Percentiles rank a stretch among this genome's conserved stretches.
Conservation (phyloP, 1,284 basidiomycete species). For the Boletus semigastroideus region DNA sequence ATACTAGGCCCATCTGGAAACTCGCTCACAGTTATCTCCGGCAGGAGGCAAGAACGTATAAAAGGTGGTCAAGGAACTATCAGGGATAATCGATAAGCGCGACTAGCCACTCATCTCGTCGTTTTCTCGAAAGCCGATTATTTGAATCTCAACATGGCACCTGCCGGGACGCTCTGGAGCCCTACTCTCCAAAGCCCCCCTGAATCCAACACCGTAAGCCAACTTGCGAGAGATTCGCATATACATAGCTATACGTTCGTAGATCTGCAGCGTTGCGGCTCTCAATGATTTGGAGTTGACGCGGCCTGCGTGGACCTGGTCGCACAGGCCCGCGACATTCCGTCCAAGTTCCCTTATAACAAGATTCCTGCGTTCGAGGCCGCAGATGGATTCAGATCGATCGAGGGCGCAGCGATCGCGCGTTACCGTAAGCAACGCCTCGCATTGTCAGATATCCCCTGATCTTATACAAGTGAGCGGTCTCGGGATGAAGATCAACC, state of each 20-base stretch:
- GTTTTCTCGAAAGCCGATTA: not conserved
- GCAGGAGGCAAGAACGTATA: not conserved
- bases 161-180: not conserved
- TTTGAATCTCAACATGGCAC: not conserved
- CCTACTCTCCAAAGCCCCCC: not conserved
- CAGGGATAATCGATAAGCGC: too few relatives aligned
- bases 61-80: not conserved
- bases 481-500: slow-evolving; percentile 41
- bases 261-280: slow-evolving; percentile 9
- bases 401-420: slow-evolving; percentile 54
- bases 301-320: slow-evolving; percentile 1
- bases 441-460: too few relatives aligned
- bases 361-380: slow-evolving; percentile 54
- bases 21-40: not conserved
- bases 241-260: too few relatives aligned
- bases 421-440: slow-evolving; percentile 42
- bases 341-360: slow-evolving; percentile 44
- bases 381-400: slow-evolving; percentile 48
- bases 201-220: not conserved
- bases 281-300: slow-evolving; percentile 15
- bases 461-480: slow-evolving; percentile 37
- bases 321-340: slow-evolving; percentile 42
- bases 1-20: too few relatives aligned
- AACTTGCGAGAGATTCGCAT: not conserved
- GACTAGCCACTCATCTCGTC: not conserved